These are phyloP conservation scores for Eustoma russellianum DNA, from an alignment of 257 asterid genomes.

Conservation along the genomic window DNA sequence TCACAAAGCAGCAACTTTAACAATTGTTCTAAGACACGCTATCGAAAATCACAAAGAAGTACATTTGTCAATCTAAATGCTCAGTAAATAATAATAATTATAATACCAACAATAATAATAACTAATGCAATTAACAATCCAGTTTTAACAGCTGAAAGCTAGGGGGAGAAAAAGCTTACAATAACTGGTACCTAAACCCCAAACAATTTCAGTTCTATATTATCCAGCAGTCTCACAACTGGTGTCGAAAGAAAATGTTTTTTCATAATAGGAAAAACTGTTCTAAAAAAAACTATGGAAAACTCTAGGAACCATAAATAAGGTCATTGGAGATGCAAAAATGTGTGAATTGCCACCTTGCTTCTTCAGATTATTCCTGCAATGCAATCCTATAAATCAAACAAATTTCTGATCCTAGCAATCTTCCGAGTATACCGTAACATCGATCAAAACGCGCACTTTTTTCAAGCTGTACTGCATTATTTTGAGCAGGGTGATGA, in stretches of 20 bases:
- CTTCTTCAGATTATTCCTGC: conserved; percentile 8
- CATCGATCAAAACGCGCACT: not conserved
- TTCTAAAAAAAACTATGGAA: not conserved
- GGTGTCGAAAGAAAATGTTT: too few species aligned
- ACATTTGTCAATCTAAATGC: not conserved
- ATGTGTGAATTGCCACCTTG: conserved; percentile 3
- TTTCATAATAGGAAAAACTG: conserved; percentile 5
- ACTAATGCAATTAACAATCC: not conserved
- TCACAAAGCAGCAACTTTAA: too few species aligned
- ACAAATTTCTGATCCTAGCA: conserved; percentile 7
- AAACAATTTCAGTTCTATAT: not conserved
- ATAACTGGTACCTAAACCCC: not conserved
- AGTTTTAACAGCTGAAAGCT: not conserved
- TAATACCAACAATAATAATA: too few species aligned
- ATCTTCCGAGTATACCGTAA: not conserved
- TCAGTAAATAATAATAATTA: not conserved
- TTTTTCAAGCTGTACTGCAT: conserved; percentile 4
- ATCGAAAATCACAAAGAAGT: not conserved
- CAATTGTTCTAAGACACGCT: too few species aligned
- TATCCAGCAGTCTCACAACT: not conserved
- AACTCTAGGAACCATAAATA: not conserved
- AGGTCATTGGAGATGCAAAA: conserved; percentile 1
- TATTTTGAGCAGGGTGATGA: too few species aligned
- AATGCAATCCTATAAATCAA: conserved; percentile 9
- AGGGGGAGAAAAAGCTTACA: not conserved